Evolutionary conservation across 148 eudicot genomes (phyloP).

Genomic region (Simmondsia chinensis): DNA sequence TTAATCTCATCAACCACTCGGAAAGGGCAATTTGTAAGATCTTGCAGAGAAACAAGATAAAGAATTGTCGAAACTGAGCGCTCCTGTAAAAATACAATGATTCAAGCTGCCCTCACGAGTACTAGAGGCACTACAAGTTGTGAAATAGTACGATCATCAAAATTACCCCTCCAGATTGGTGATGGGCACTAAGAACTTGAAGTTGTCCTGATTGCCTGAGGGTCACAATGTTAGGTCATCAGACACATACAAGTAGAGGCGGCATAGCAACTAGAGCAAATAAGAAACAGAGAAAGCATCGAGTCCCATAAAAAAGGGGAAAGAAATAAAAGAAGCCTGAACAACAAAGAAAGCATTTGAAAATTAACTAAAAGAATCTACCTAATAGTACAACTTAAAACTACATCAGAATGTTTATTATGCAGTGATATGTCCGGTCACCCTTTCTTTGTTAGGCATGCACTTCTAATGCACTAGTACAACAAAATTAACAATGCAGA

Average conservation of each 20-base stretch:
- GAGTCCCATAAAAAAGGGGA: too few species aligned
- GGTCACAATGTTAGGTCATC: too few species aligned
- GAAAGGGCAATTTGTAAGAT: conserved; percentile 95
- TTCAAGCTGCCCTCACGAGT: conserved; percentile 3
- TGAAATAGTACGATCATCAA: conserved; percentile 1
- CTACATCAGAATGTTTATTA: too few species aligned
- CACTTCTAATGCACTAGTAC: too few species aligned
- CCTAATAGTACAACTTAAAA: too few species aligned
- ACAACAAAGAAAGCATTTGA: too few species aligned
- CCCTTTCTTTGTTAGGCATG: too few species aligned
- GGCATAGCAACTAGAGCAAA: conserved; percentile 3
- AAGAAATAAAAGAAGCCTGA: too few species aligned
- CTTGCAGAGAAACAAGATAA: conserved; percentile 95
- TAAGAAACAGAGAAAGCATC: not conserved
- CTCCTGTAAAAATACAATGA: conserved; percentile 48
- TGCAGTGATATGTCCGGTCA: too few species aligned
- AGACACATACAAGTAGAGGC: too few species aligned
- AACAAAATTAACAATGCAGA: too few species aligned
- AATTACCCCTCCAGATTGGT: conserved; percentile 98
- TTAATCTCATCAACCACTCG: conserved; percentile 99
- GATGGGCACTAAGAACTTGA: conserved; percentile 96
- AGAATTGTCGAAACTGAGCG: conserved; percentile 98
- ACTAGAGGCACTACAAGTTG: conserved; percentile 5
- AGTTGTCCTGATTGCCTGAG: conserved; percentile 91
- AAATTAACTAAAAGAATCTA: too few species aligned